A percentile compares a stretch with the other conserved stretches of the same genome.
phyloP scores from a whole-genome alignment of 2,329 filamentous ascomycete species.

The Laburnicola sp. region DNA sequence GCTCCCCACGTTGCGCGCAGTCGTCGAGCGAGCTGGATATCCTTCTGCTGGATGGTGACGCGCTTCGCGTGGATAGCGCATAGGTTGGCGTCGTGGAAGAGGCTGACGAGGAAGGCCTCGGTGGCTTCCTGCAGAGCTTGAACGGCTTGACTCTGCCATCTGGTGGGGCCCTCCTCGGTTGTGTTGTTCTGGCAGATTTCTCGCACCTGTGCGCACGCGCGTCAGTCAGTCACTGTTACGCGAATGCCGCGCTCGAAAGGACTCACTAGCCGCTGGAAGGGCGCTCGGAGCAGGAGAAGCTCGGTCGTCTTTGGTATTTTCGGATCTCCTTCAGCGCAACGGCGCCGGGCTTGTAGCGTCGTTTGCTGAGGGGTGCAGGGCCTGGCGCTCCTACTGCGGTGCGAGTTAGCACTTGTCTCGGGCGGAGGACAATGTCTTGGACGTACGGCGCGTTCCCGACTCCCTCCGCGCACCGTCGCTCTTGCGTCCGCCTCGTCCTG shows the following conservation, averaged over 20 bases:
- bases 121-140: slow-evolving; percentile 73
- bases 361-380: slow-evolving; percentile 39
- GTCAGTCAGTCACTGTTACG: slow-evolving; percentile 66
- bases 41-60: too few species aligned
- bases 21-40: too few species aligned
- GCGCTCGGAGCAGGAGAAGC: slow-evolving; percentile 93
- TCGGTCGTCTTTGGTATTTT: slow-evolving; percentile 96
- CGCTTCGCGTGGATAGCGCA: too few species aligned
- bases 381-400: slow-evolving; percentile 35
- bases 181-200: slow-evolving; percentile 73
- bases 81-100: too few species aligned
- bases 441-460: slow-evolving; percentile 26
- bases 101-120: too few species aligned
- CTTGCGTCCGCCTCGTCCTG: slow-evolving; percentile 19
- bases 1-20: too few species aligned
- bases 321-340: slow-evolving; percentile 98
- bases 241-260: not conserved
- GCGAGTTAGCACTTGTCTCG: slow-evolving; percentile 4
- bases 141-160: slow-evolving; percentile 96
- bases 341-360: slow-evolving; percentile 64
- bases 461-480: slow-evolving; percentile 21
- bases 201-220: slow-evolving; percentile 54
- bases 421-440: not conserved
- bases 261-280: slow-evolving; percentile 86
- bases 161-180: slow-evolving; percentile 65